Evolutionary conservation across 2,329 filamentous ascomycete genomes (phyloP).

Genomic region (Curvularia verruculosa): DNA sequence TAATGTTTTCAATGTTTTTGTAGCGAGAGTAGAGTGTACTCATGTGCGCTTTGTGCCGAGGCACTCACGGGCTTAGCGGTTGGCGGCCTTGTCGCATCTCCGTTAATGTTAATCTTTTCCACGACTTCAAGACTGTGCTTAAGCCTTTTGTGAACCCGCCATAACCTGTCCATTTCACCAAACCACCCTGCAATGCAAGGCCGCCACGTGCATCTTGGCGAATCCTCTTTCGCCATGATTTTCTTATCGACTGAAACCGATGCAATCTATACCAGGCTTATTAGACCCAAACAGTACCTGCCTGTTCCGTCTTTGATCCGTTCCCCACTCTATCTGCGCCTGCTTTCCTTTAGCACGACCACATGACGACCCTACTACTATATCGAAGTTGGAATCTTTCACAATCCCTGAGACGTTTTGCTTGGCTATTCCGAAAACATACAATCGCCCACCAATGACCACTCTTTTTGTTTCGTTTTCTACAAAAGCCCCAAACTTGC

Average conservation of each 20-base stretch:
- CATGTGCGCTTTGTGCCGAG: not conserved
- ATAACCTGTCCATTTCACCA: not conserved
- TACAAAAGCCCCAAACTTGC: not conserved
- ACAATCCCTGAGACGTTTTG: not conserved
- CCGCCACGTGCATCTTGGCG: not conserved
- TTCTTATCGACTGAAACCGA: not conserved
- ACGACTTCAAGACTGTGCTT: not conserved
- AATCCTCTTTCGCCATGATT: not conserved
- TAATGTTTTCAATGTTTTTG: conserved; percentile 13
- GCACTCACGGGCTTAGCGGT: not conserved
- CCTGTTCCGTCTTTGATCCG: not conserved
- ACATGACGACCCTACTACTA: not conserved
- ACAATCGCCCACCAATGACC: not conserved
- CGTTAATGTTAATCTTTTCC: conserved; percentile 2
- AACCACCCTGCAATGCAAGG: not conserved
- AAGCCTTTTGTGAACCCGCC: not conserved
- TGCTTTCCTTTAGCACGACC: not conserved
- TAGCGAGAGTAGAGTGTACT: not conserved
- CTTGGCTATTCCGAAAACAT: not conserved
- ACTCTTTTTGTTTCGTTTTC: not conserved
- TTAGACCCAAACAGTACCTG: not conserved
- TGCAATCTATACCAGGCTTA: not conserved
- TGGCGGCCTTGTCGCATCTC: conserved; percentile 2
- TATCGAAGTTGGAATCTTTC: not conserved
- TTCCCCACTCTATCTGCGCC: not conserved